Evolutionary conservation across 73 alveolate species (phyloP), one percentile per base, ranked within the genome.

Genomic region (Stentor roeselii): DNA sequence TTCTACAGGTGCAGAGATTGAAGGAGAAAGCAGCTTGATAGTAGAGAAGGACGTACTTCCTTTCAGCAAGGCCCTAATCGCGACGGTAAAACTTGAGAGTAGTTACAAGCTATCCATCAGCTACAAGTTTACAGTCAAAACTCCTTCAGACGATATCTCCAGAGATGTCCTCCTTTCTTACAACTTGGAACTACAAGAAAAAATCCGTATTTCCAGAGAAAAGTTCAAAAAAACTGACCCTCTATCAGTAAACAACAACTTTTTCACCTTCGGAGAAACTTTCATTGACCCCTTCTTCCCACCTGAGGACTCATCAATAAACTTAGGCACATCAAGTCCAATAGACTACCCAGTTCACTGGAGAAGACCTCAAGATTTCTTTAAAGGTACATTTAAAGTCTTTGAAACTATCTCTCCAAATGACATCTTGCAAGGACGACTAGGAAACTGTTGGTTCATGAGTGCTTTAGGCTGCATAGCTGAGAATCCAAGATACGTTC

Each of bases 381-480:
- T 89, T 42, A 80, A 61, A 61, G 88, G 76, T 1, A 61, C 77
- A 3, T 42, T 21, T 67, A 90, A 92, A 32, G 94, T 95, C 82
- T 93, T 89, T 59, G 97, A 91, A 2, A 86, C 89, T 39, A 89
- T 95, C 21, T 96, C 93, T 76, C 96, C 97, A 21, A 89, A 87
- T 93, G 99, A 95, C 85, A 91, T 95, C 83, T 87, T 82, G 82
- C 88, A 89, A 59, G 99, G 99, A 14, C 90, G 87, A 4, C 91
- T 95, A 31, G 96, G 96, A 15, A 88, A 95, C 84, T 94, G 91
- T 27, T 95, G 97, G 96, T 91, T 95, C 86, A 78, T 93, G 82
- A 91, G 95, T 6, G 95, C 99, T 6, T 76, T 95, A 1, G 91
- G 98, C 3, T 42, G 90, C 27, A 60, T 95, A n/a, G 99, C 99